phyloP scores from a whole-genome alignment of 768 basidiomycete genomes.

The Lactifluus volemus region DNA sequence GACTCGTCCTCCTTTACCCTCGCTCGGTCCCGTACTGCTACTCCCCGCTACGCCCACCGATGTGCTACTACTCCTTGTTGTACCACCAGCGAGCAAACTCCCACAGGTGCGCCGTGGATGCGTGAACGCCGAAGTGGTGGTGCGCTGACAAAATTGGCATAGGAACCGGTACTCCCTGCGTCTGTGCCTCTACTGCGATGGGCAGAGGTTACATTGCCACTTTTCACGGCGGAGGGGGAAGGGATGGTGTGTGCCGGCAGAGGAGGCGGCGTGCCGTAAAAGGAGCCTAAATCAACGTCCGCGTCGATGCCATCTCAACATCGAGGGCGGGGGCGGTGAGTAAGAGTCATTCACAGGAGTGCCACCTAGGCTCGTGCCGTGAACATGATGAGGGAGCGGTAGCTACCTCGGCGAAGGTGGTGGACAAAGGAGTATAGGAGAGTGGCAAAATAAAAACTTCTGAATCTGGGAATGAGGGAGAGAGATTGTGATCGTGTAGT shows the following conservation, averaged over 20 bases:
- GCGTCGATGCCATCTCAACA: slow-evolving; percentile 44
- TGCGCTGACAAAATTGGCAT: slow-evolving; percentile 57
- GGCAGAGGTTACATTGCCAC: not conserved
- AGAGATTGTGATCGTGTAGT: not conserved
- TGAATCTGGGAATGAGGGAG: not conserved
- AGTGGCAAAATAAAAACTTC: slow-evolving; percentile 84
- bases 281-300: slow-evolving; percentile 51
- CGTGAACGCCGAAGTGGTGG: slow-evolving; percentile 30
- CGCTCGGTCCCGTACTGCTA: slow-evolving; percentile 36
- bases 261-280: slow-evolving; percentile 23
- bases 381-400: slow-evolving; percentile 49
- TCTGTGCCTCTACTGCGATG: slow-evolving; percentile 29
- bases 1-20: slow-evolving; percentile 27
- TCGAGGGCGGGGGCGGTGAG: slow-evolving; percentile 30
- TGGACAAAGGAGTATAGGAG: slow-evolving; percentile 88
- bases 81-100: slow-evolving; percentile 20
- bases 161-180: slow-evolving; percentile 29
- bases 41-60: not conserved
- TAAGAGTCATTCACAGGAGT: slow-evolving; percentile 22
- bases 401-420: slow-evolving; percentile 84
- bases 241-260: slow-evolving; percentile 45
- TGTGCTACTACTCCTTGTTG: slow-evolving; percentile 14
- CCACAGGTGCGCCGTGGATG: slow-evolving; percentile 16
- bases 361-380: not conserved
- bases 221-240: slow-evolving; percentile 4